Evolutionary conservation across 768 basidiomycete species (phyloP).

Genomic region (Phallus indusiatus): DNA sequence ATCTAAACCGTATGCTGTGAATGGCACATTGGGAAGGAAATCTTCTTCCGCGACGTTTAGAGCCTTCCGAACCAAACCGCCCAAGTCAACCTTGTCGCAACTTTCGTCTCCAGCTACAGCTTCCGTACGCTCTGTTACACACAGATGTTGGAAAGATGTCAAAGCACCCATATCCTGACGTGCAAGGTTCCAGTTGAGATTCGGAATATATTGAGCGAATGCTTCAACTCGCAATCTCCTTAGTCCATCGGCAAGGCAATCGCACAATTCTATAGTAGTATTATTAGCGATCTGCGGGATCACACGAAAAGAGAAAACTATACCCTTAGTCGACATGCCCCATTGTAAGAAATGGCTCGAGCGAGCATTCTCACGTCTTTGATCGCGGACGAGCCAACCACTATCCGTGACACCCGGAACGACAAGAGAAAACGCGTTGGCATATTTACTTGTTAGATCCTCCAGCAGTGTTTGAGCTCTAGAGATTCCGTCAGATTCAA

Average conservation of each 20-base stretch:
- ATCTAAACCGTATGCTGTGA: conserved; percentile 34
- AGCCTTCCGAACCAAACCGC: conserved; percentile 13
- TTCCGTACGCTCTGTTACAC: conserved; percentile 11
- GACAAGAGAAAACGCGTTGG: conserved; percentile 26
- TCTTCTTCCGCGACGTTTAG: conserved; percentile 27
- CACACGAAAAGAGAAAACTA: neutral
- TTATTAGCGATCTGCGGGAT: neutral
- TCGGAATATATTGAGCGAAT: conserved; percentile 23
- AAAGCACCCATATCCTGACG: conserved; percentile 18
- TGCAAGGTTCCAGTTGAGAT: conserved; percentile 23
- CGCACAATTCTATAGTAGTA: conserved; percentile 17
- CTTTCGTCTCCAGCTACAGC: conserved; percentile 6
- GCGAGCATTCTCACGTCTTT: conserved; percentile 5
- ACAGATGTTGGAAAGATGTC: conserved; percentile 17
- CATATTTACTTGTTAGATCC: conserved; percentile 14
- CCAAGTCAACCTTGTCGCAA: conserved; percentile 6
- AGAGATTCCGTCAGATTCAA: neutral
- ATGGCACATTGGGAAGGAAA: conserved; percentile 27
- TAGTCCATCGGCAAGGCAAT: conserved; percentile 26
- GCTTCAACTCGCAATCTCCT: conserved; percentile 16
- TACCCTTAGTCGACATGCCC: conserved; percentile 14
- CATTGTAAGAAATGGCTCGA: conserved; percentile 8
- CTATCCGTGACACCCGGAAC: conserved; percentile 24
- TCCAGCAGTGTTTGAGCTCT: conserved; percentile 28
- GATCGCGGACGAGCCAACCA: conserved; percentile 10